Conservation (phyloP, 768 basidiomycete species). For the Tulasnella calospora region DNA sequence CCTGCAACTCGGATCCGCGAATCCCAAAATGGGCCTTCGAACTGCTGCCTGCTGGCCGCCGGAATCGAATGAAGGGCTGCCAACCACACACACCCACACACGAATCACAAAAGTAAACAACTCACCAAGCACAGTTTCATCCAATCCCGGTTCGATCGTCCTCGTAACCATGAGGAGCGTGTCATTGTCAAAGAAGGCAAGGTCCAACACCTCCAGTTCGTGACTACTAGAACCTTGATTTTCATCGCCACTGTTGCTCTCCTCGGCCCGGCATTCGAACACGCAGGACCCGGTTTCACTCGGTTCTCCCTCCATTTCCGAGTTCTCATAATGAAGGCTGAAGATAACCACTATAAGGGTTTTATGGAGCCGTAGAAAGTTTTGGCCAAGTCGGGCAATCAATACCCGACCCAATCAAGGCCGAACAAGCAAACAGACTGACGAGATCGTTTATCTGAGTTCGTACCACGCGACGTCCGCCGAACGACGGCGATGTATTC, state of each 20-base stretch:
- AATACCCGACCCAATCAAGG: neutral
- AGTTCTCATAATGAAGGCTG: slow-evolving; percentile 14
- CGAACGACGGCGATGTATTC: slow-evolving; percentile 9
- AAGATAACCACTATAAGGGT: slow-evolving; percentile 14
- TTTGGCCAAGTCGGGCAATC: neutral
- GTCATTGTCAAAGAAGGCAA: slow-evolving; percentile 28
- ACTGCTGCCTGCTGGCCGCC: slow-evolving; percentile 1
- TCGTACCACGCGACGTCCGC: neutral
- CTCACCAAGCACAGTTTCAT: slow-evolving; percentile 18
- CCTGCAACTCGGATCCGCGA: slow-evolving; percentile 7
- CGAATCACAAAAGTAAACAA: neutral
- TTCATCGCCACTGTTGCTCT: neutral
- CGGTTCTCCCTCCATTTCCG: slow-evolving; percentile 9
- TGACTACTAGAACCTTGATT: neutral
- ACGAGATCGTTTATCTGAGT: slow-evolving; percentile 10
- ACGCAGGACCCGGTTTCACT: slow-evolving; percentile 5
- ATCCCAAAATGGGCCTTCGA: slow-evolving; percentile 4
- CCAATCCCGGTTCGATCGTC: slow-evolving; percentile 15
- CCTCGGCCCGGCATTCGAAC: slow-evolving; percentile 18
- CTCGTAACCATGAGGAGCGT: slow-evolving; percentile 23
- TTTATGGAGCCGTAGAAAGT: neutral
- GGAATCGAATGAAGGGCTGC: neutral
- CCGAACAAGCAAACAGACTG: neutral
- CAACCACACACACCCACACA: neutral
- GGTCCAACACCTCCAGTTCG: slow-evolving; percentile 25